phyloP scores from a whole-genome alignment of 2,329 filamentous ascomycete genomes.

The Epicoccum sorghinum region DNA sequence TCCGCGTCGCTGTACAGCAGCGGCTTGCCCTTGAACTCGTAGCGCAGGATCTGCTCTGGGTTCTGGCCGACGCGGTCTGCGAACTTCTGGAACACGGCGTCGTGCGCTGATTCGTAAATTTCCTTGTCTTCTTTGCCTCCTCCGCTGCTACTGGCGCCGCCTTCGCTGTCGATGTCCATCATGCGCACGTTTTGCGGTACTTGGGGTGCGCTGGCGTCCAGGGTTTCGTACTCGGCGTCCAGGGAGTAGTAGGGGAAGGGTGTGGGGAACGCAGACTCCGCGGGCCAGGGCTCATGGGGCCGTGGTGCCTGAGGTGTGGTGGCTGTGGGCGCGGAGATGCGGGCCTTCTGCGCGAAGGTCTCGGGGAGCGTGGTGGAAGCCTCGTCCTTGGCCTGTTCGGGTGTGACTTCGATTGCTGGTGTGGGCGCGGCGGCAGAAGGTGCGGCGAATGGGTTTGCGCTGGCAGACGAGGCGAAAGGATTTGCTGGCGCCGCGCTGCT shows the following conservation, averaged over 20 bases:
- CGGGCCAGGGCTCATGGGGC: constrained; percentile 75
- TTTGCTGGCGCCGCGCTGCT: constrained; percentile 54
- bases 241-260: constrained; percentile 79
- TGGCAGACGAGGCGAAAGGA: constrained; percentile 57
- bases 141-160: constrained; percentile 31
- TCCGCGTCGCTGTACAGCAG: constrained; percentile 83
- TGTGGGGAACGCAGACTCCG: constrained; percentile 65
- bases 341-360: constrained; percentile 75
- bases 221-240: constrained; percentile 90
- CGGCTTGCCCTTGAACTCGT: constrained; percentile 56
- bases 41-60: constrained; percentile 58
- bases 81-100: constrained; percentile 59
- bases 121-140: constrained; percentile 54
- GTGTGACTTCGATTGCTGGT: constrained; percentile 16
- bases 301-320: constrained; percentile 22
- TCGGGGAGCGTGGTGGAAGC: constrained; percentile 66
- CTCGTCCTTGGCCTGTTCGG: constrained; percentile 31
- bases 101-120: constrained; percentile 56
- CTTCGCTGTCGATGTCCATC: constrained; percentile 47
- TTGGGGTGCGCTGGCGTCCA: constrained; percentile 63
- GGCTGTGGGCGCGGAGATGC: constrained; percentile 53
- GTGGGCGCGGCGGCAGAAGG: constrained; percentile 41
- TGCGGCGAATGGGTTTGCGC: constrained; percentile 36
- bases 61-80: constrained; percentile 59
- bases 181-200: constrained; percentile 57